phyloP scores from a whole-genome alignment of 1,139 yeast genomes.

The Eremothecium sinecaudum region DNA sequence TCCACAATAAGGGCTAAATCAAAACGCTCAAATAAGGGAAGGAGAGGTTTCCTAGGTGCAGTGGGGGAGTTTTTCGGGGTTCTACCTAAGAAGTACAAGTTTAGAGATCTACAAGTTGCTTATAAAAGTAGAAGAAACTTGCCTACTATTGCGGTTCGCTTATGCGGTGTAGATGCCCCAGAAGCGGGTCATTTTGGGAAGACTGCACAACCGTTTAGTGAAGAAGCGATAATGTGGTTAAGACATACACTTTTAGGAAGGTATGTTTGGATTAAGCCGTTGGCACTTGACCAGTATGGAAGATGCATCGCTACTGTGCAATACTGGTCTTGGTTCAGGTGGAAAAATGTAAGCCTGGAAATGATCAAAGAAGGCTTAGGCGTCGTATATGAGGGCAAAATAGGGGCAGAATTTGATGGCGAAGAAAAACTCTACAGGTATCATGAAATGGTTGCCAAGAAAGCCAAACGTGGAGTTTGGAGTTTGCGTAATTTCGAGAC shows the following conservation, averaged over 20 bases:
- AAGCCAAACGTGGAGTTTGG: slow-evolving; percentile 63
- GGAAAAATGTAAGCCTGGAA: slow-evolving; percentile 73
- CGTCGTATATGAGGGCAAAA: slow-evolving; percentile 73
- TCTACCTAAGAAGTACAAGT: slow-evolving; percentile 17
- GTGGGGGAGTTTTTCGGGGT: slow-evolving; percentile 2
- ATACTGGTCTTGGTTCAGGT: slow-evolving; percentile 49
- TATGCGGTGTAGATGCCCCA: slow-evolving; percentile 98
- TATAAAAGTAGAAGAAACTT: slow-evolving; percentile 45
- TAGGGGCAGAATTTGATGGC: slow-evolving; percentile 80
- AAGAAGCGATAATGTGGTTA: slow-evolving; percentile 77
- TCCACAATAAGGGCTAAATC: neutral
- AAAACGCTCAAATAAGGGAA: neutral
- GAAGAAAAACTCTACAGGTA: slow-evolving; percentile 49
- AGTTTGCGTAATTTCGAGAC: slow-evolving; percentile 48
- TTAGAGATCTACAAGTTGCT: slow-evolving; percentile 33
- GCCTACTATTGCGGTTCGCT: slow-evolving; percentile 45
- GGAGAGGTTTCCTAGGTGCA: slow-evolving; percentile 2
- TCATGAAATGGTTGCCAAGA: slow-evolving; percentile 53
- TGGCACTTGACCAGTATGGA: slow-evolving; percentile 78
- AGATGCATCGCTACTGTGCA: slow-evolving; percentile 78
- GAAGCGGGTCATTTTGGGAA: slow-evolving; percentile 92
- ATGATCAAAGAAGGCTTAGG: slow-evolving; percentile 81
- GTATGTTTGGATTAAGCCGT: slow-evolving; percentile 64
- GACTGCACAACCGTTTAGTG: slow-evolving; percentile 81
- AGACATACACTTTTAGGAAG: slow-evolving; percentile 53